phyloP scores from a whole-genome alignment of 2,329 filamentous ascomycete genomes.

The Diaporthe destruens region DNA sequence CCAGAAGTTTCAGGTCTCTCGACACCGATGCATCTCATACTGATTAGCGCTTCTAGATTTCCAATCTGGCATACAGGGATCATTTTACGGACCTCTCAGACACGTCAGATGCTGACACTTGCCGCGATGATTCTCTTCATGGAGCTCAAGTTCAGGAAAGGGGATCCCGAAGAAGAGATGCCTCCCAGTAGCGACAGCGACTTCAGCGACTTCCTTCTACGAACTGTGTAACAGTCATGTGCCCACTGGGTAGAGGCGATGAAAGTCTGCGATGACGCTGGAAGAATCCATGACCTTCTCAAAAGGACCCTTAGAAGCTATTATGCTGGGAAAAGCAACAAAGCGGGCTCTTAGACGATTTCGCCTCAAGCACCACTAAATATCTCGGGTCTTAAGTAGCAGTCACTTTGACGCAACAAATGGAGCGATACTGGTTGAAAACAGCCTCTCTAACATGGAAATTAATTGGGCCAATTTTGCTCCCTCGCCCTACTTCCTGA shows the following conservation, averaged over 20 bases:
- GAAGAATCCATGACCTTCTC: constrained; percentile 38
- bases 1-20: constrained; percentile 41
- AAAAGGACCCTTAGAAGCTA: constrained; percentile 40
- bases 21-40: constrained; percentile 47
- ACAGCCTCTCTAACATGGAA: constrained; percentile 43
- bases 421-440: constrained; percentile 34
- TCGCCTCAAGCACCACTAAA: constrained; percentile 38
- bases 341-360: constrained; percentile 42
- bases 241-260: constrained; percentile 38
- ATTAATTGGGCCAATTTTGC: constrained; percentile 47
- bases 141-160: constrained; percentile 44
- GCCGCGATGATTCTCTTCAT: constrained; percentile 45
- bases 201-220: constrained; percentile 38
- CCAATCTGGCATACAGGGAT: constrained; percentile 43
- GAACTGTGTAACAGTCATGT: constrained; percentile 41
- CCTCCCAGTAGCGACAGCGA: constrained; percentile 37
- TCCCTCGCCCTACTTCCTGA: neutral
- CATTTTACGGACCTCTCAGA: constrained; percentile 45
- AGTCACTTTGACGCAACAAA: constrained; percentile 13
- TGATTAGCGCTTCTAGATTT: constrained; percentile 44
- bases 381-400: neutral
- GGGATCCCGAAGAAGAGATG: constrained; percentile 25
- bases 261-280: constrained; percentile 41
- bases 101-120: constrained; percentile 47
- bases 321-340: neutral